These are phyloP conservation scores for Dryas integrifolia DNA, from an alignment of 331 rosid genomes.

Conservation along the genomic window DNA sequence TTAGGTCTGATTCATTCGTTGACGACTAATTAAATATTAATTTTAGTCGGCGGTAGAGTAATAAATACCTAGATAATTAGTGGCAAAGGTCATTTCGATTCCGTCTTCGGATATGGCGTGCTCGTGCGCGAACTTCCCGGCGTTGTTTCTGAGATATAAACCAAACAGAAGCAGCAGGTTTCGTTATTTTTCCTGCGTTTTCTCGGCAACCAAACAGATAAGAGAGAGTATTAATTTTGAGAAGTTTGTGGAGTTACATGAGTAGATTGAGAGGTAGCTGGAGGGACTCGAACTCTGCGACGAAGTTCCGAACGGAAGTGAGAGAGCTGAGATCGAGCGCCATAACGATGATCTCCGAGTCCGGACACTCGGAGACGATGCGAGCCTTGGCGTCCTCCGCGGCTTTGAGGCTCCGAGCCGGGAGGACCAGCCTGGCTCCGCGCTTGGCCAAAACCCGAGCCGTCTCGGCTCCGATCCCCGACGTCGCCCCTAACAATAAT, in stretches of 20 bases:
- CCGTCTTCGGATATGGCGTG: constrained; percentile 86
- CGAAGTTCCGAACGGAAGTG: constrained; percentile 59
- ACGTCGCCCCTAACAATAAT: constrained; percentile 60
- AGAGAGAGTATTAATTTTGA: neutral
- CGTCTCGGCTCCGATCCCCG: constrained; percentile 94
- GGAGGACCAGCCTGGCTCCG: constrained; percentile 71
- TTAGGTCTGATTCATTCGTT: neutral
- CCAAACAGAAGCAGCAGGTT: neutral
- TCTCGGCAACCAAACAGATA: constrained; percentile 15
- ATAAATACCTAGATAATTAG: constrained; percentile 68
- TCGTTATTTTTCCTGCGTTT: neutral
- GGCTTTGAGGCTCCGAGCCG: constrained; percentile 65
- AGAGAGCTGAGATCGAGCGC: constrained; percentile 86
- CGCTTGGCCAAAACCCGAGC: constrained; percentile 79
- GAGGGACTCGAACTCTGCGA: constrained; percentile 50
- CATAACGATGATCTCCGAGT: constrained; percentile 52
- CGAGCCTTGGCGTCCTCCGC: constrained; percentile 72
- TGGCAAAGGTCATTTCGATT: constrained; percentile 87
- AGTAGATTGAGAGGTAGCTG: constrained; percentile 73
- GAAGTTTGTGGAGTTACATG: constrained; percentile 39
- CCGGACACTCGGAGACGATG: constrained; percentile 56
- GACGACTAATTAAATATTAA: neutral
- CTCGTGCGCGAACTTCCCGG: constrained; percentile 76
- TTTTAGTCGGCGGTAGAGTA: neutral
- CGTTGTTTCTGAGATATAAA: constrained; percentile 60